Evolutionary conservation across 805 yeast species (phyloP).

Genomic region (Nakazawaea holstii): DNA sequence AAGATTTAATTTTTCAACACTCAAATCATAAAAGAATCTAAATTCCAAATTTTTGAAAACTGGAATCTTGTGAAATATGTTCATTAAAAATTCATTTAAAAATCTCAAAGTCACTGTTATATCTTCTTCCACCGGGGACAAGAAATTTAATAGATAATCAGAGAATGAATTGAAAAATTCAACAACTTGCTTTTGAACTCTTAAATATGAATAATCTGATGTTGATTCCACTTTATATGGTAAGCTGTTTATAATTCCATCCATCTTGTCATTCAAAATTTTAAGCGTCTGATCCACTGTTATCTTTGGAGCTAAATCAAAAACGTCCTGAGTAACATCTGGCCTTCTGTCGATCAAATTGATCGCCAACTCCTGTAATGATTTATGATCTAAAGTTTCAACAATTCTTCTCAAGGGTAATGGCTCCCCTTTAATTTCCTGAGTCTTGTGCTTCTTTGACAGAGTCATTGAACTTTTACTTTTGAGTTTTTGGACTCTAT

Average conservation of each 20-base stretch:
- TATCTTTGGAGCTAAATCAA: constrained; percentile 52
- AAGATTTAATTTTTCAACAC: constrained; percentile 27
- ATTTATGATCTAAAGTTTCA: constrained; percentile 58
- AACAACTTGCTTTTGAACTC: constrained; percentile 62
- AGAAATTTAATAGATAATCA: constrained; percentile 66
- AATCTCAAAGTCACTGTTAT: constrained; percentile 52
- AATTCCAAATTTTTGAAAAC: constrained; percentile 54
- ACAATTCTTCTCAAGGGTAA: constrained; percentile 61
- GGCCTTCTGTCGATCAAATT: constrained; percentile 57
- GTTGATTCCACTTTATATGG: constrained; percentile 74
- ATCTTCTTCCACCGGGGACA: constrained; percentile 65
- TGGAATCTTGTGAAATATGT: constrained; percentile 59
- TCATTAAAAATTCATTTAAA: constrained; percentile 52
- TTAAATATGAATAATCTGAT: constrained; percentile 70
- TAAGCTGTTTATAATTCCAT: constrained; percentile 40
- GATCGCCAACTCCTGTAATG: constrained; percentile 47
- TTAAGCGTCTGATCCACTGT: constrained; percentile 45
- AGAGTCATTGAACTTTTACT: constrained; percentile 9
- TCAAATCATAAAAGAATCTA: constrained; percentile 34
- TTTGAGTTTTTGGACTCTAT: neutral
- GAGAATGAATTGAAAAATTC: constrained; percentile 68
- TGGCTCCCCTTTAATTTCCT: constrained; percentile 47
- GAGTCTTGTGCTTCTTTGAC: constrained; percentile 27
- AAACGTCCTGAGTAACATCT: constrained; percentile 47
- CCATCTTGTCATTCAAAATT: constrained; percentile 41